Conservation (phyloP, 495 filamentous ascomycete genomes). For the Penicillium atrosanguineum region DNA sequence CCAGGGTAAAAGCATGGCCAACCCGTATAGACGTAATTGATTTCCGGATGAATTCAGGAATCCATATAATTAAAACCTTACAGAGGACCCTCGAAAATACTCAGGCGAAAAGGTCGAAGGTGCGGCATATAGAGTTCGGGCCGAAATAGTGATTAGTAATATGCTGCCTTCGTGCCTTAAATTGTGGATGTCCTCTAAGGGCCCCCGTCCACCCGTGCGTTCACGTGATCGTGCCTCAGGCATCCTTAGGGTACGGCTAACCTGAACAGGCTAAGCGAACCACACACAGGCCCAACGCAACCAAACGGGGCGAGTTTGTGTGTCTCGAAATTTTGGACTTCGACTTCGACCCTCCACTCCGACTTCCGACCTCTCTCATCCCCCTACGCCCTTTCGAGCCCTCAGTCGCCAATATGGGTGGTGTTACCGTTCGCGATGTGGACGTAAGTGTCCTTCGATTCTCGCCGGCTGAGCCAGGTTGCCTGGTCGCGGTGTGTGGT, state of each 20-base stretch:
- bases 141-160: background rate
- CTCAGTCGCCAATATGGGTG: constrained; percentile 73
- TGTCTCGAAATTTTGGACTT: constrained; percentile 44
- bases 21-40: no score
- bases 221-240: constrained; percentile 18
- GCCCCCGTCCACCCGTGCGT: background rate
- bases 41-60: no score
- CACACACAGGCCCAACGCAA: constrained; percentile 37
- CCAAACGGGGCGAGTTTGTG: constrained; percentile 33
- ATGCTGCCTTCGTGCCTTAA: background rate
- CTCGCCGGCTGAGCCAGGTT: constrained; percentile 17
- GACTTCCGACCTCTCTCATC: constrained; percentile 36
- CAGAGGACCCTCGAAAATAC: no score
- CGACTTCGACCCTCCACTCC: constrained; percentile 40
- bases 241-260: constrained; percentile 45
- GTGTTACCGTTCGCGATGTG: constrained; percentile 85
- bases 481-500: constrained; percentile 22
- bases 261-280: constrained; percentile 45
- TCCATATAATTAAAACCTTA: no score
- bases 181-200: background rate
- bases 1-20: no score
- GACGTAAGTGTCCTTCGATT: constrained; percentile 63
- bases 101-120: no score
- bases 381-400: constrained; percentile 37
- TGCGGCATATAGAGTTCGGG: no score